Base-by-base conservation (phyloP, 257 asterid genomes). In the Penstemon barbatus region DNA sequence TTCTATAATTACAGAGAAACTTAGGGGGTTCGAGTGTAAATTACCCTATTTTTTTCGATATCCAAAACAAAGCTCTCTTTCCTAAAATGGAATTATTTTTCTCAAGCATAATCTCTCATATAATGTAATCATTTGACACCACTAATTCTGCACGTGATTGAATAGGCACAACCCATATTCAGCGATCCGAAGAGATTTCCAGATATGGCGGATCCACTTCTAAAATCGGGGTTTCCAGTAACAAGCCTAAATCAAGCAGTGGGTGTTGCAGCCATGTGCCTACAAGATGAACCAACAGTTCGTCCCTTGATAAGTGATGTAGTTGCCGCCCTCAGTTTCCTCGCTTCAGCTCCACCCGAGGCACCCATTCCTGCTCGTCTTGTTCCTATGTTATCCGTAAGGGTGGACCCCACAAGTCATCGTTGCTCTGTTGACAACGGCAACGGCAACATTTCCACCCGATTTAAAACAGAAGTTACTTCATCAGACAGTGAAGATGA, bases 181-280 rank as follows among this genome's bases (percentile, higher is more conserved):
- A 71, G 71, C 75, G 89, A 89, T 61, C 96, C 85, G 11, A 75
- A 82, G 52, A 83, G 78, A 73, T 89, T 73, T 43, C 84, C 92
- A 0, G 84, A 83, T 33, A 78, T 89, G 87, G 95, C 89, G 5
- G 96, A 89, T 68, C 90, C 96, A 4, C 83, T 69, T 1, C 92
- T 89, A 3, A 68, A 65, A 38, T 73, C 72, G n/a, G 75, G 57
- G 18, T 85, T 78, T 55, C 75, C 87, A 0, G 72, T 79, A 8
- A 83, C 81, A 55, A 76, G 96, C 72, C 75, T 89, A 64, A 87
- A 89, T 64, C 96, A 89, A 75, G 95, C 87, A 0, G 87, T 89
- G 11, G 96, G 95, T 46, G 82, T 89, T 4, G 90, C 92, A 15
- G 95, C 96, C 15, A 89, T 89, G 96, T 89, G 96, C 61, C 81